Evolutionary conservation across 1,139 yeast genomes (phyloP).

Genomic region (Fermentozyma sake): DNA sequence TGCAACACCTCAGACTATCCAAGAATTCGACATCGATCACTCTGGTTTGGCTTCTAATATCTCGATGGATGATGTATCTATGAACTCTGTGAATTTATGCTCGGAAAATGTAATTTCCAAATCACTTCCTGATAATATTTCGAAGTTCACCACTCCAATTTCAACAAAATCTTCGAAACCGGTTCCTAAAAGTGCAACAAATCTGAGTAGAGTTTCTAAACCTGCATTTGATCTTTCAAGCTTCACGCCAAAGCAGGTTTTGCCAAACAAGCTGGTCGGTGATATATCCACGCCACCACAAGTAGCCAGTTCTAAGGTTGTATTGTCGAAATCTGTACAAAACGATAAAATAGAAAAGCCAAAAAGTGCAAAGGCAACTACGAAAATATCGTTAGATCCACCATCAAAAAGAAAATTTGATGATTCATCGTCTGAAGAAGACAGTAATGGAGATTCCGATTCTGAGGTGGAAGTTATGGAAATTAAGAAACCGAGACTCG

Average conservation of each 20-base stretch:
- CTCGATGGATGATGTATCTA: too few species aligned
- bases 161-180: neutral
- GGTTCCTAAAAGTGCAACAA: constrained; percentile 3
- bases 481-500: constrained; percentile 13
- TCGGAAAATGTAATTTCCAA: too few species aligned
- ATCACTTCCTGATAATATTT: too few species aligned
- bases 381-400: neutral
- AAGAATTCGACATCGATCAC: too few species aligned
- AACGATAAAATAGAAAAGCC: constrained; percentile 1
- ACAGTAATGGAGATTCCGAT: constrained; percentile 8
- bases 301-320: too few species aligned
- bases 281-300: too few species aligned
- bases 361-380: neutral
- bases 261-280: too few species aligned
- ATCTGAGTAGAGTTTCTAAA: constrained; percentile 5
- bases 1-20: too few species aligned
- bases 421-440: constrained; percentile 10
- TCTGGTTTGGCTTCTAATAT: too few species aligned
- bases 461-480: constrained; percentile 11
- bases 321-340: constrained; percentile 5
- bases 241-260: neutral
- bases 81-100: too few species aligned
- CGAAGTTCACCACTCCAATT: too few species aligned
- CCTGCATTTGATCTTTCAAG: constrained; percentile 1
- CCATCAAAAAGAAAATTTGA: constrained; percentile 9